Evolutionary conservation across 805 yeast species (phyloP), one percentile per base, ranked within the genome.

Genomic region (Wickerhamomyces sydowiorum): DNA sequence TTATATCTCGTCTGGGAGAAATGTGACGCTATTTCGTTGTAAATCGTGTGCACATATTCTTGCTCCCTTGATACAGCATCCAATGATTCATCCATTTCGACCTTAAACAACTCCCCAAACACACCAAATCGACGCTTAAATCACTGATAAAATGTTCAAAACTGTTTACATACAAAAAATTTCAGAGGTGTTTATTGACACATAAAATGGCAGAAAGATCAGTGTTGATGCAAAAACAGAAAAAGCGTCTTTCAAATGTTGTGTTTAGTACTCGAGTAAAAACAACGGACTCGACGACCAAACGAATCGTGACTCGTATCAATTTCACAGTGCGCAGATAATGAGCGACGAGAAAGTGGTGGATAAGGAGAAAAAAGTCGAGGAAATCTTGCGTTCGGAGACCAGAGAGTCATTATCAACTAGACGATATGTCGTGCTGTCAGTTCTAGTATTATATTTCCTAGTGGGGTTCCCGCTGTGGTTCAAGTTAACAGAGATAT

Each of bases 1-100:
- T 86, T 91, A 65, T 90, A 93, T 37, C 99, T 64, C 0, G 99
- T 93, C 51, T 83, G 83, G 2, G 98, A 90, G 61, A 93, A 93
- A 60, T 93, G 99, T 9, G 81, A 52, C 0, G 99, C 98, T 23
- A 93, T 93, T 45, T 85, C 86, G 57, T 93, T 86, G 66, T 93
- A 93, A 10, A 93, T 96, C n/a, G 76, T 75, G 61, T 93, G 99
- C 1, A 93, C 99, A 56, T 76, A 82, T 39, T 73, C 72, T 37
- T 81, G 78, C 56, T 93, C 99, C 59, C 80, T 83, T 10, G 57
- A 50, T 28, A 67, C 69, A 1, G 88, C 81, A 18, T 72, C 71
- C 24, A 56, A 39, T 3, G 53, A 48, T 14, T 51, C 49, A 19
- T 50, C 54, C 59, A 59, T 56, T 17, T 28, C 34, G 5, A 25